These are phyloP conservation scores for Entonaema liquescens DNA, from an alignment of 495 filamentous ascomycete species.

Conservation along the genomic window DNA sequence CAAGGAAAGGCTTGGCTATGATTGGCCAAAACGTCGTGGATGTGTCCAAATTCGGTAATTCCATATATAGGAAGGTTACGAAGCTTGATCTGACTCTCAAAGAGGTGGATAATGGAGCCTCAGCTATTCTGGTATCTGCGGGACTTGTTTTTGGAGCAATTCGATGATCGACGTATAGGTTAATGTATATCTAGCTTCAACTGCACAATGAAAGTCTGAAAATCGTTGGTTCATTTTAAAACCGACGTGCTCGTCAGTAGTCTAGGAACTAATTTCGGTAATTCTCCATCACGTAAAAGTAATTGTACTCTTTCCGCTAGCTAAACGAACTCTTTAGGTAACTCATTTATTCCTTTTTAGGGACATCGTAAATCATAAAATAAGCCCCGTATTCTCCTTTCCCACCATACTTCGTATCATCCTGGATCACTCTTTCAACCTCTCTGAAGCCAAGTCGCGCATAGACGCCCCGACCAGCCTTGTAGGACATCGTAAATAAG, in stretches of 20 bases:
- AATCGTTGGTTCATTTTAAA: no score
- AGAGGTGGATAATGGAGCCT: neutral
- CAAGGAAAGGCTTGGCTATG: conserved; percentile 5
- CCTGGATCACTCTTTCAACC: neutral
- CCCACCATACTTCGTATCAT: neutral
- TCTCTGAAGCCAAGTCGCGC: neutral
- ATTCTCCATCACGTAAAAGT: no score
- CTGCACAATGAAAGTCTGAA: no score
- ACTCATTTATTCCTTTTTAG: neutral
- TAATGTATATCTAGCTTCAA: no score
- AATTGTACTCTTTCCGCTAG: neutral
- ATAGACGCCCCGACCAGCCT: neutral
- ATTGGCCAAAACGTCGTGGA: conserved; percentile 27
- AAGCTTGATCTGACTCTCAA: neutral
- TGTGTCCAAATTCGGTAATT: conserved; percentile 36
- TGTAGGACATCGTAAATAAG: neutral
- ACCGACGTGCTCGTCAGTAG: no score
- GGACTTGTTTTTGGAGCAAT: neutral
- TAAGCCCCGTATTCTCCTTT: neutral
- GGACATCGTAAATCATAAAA: neutral
- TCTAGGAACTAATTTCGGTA: no score
- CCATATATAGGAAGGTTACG: neutral
- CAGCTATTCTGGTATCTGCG: neutral
- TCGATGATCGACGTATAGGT: no score
- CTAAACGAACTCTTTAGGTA: neutral